A percentile compares a stretch with the other conserved stretches of the same genome.
These are phyloP conservation scores for Juncus inflexus DNA, from an alignment of 176 grass and related monocot species.

Conservation along the genomic window DNA sequence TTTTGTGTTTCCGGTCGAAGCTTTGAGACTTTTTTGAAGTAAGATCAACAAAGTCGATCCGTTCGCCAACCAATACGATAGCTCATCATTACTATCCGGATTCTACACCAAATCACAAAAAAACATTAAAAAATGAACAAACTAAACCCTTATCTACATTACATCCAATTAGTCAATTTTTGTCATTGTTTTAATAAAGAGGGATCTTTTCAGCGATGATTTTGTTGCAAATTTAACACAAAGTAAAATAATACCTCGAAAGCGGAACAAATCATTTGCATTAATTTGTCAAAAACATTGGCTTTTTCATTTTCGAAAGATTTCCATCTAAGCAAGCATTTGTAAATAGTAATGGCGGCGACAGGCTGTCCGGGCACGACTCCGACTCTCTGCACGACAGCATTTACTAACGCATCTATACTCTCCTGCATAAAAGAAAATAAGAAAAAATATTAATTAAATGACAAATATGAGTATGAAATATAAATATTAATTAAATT, in stretches of 20 bases:
- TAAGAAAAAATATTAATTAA: constrained; percentile 17
- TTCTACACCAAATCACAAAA: constrained; percentile 30
- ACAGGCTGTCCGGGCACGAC: constrained; percentile 75
- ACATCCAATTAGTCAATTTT: too few relatives aligned
- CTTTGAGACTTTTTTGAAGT: constrained; percentile 88
- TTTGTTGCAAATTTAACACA: constrained; percentile 4
- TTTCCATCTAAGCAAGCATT: constrained; percentile 95
- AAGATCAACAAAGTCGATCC: constrained; percentile 69
- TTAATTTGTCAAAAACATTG: constrained; percentile 81
- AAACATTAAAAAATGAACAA: constrained; percentile 7
- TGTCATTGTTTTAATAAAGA: too few relatives aligned
- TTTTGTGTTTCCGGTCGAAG: constrained; percentile 44
- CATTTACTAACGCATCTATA: constrained; percentile 65
- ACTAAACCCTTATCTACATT: too few relatives aligned
- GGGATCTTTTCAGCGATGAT: too few relatives aligned
- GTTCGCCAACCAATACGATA: constrained; percentile 89
- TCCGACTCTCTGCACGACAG: constrained; percentile 68
- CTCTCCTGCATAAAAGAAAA: constrained; percentile 55
- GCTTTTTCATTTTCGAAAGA: constrained; percentile 85
- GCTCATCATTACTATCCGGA: constrained; percentile 61
- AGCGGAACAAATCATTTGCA: constrained; percentile 74
- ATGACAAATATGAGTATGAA: neutral
- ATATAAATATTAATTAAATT: constrained; percentile 13
- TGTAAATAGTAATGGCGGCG: constrained; percentile 85
- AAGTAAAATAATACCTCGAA: constrained; percentile 56